phyloP scores from a whole-genome alignment of 2,329 filamentous ascomycete species.

The Microdochium nivale region DNA sequence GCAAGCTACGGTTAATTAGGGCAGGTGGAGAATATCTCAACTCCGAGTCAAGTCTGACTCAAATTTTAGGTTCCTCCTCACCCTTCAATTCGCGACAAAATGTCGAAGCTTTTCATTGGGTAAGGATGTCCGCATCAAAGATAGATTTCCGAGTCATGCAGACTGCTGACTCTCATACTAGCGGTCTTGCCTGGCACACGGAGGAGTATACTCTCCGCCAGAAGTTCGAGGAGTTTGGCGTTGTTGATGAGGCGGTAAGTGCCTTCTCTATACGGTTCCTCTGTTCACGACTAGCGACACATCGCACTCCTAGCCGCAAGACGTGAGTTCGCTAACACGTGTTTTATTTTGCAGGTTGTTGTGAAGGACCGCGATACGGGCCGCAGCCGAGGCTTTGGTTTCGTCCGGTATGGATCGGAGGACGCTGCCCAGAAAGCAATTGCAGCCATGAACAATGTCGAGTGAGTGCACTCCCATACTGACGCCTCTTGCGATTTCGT shows the following conservation, averaged over 20 bases:
- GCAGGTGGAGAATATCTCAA: no score
- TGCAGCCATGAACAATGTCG: slow-evolving; percentile 73
- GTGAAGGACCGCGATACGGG: slow-evolving; percentile 97
- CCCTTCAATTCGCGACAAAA: no score
- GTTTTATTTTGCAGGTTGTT: slow-evolving; percentile 59
- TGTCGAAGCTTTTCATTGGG: slow-evolving; percentile 96
- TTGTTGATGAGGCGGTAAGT: slow-evolving; percentile 92
- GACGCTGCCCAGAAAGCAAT: slow-evolving; percentile 71
- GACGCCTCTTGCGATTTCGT: background rate
- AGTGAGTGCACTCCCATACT: slow-evolving; percentile 49
- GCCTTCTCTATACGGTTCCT: slow-evolving; percentile 6
- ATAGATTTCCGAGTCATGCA: slow-evolving; percentile 4
- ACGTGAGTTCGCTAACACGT: no score
- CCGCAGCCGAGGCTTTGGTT: slow-evolving; percentile 94
- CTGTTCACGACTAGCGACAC: background rate
- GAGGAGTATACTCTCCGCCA: slow-evolving; percentile 77
- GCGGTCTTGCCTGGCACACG: slow-evolving; percentile 97
- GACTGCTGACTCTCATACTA: slow-evolving; percentile 25
- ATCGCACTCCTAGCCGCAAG: background rate
- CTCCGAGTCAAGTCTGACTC: no score
- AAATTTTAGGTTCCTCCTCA: no score
- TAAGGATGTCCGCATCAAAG: slow-evolving; percentile 35
- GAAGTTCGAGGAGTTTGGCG: slow-evolving; percentile 89
- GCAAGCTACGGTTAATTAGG: no score
- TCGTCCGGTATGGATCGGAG: slow-evolving; percentile 80